phyloP scores from a whole-genome alignment of 495 filamentous ascomycete genomes.

The Wilcoxina mikolae region DNA sequence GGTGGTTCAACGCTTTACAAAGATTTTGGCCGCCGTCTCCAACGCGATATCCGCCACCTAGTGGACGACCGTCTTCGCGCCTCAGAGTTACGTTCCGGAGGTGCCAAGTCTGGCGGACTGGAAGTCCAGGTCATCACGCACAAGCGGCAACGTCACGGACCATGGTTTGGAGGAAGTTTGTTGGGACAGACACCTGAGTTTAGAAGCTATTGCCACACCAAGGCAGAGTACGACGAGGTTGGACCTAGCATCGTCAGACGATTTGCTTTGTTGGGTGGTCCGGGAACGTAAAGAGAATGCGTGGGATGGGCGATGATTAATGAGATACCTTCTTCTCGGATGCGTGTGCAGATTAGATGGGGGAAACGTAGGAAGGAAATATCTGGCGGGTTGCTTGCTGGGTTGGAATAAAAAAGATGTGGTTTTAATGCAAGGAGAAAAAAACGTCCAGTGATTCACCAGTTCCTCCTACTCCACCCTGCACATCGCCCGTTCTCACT shows the following conservation, averaged over 20 bases:
- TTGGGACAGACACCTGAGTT: conserved; percentile 98
- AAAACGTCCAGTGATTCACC: too few relatives aligned
- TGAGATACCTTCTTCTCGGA: too few relatives aligned
- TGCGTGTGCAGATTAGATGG: too few relatives aligned
- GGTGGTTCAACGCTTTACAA: conserved; percentile 95
- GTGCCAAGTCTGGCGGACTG: conserved; percentile 62
- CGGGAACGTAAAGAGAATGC: conserved; percentile 57
- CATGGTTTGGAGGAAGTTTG: conserved; percentile 95
- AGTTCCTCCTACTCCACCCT: too few relatives aligned
- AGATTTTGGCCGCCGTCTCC: conserved; percentile 87
- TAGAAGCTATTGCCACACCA: conserved; percentile 95
- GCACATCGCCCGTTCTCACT: too few relatives aligned
- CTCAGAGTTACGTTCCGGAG: conserved; percentile 80
- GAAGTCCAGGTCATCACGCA: conserved; percentile 95
- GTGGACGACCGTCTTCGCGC: conserved; percentile 84
- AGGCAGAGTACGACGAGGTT: conserved; percentile 87
- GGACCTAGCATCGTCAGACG: conserved; percentile 89
- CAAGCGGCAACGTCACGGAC: conserved; percentile 88
- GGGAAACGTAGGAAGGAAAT: too few relatives aligned
- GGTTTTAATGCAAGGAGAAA: too few relatives aligned
- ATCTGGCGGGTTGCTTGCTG: too few relatives aligned
- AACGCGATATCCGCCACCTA: conserved; percentile 88
- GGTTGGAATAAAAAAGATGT: too few relatives aligned
- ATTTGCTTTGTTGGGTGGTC: conserved; percentile 87
- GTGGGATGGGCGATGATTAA: too few relatives aligned